phyloP scores from a whole-genome alignment of 441 rosid species.

The Adansonia rubrostipa region DNA sequence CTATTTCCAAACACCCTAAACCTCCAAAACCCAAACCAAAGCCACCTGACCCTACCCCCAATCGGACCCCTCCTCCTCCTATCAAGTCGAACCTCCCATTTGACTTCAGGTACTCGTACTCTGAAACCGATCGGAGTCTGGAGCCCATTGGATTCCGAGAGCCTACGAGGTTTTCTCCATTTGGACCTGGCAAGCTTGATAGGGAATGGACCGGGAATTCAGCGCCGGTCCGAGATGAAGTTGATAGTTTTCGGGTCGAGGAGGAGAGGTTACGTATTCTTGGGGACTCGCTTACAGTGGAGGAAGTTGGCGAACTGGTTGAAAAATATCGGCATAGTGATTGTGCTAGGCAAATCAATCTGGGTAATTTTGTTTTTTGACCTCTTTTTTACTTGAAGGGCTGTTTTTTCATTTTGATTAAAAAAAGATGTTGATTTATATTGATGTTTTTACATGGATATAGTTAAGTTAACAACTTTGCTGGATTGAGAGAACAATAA shows the following conservation, averaged over 20 bases:
- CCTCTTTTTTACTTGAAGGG: not conserved
- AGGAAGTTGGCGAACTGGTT: constrained; percentile 70
- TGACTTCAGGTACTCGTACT: constrained; percentile 76
- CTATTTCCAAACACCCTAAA: constrained; percentile 43
- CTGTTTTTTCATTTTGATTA: not conserved
- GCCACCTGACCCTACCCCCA: constrained; percentile 4
- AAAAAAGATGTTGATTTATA: not conserved
- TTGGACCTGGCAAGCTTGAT: constrained; percentile 82
- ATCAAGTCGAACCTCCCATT: constrained; percentile 64
- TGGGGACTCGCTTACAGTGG: constrained; percentile 65
- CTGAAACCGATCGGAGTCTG: constrained; percentile 58
- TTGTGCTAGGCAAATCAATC: constrained; percentile 79
- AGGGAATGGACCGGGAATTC: constrained; percentile 81
- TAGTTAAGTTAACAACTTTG: not conserved
- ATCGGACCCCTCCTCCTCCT: constrained; percentile 27
- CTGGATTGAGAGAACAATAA: not conserved
- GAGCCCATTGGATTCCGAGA: constrained; percentile 84
- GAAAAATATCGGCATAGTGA: constrained; percentile 80
- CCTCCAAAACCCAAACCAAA: constrained; percentile 33
- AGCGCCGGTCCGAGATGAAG: constrained; percentile 48
- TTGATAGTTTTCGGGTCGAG: constrained; percentile 40
- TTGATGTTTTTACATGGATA: not conserved
- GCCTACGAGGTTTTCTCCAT: constrained; percentile 83
- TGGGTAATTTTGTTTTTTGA: constrained; percentile 48
- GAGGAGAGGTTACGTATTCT: constrained; percentile 58